phyloP scores from a whole-genome alignment of 257 asterid species.

The Solanum ossicruentum region DNA sequence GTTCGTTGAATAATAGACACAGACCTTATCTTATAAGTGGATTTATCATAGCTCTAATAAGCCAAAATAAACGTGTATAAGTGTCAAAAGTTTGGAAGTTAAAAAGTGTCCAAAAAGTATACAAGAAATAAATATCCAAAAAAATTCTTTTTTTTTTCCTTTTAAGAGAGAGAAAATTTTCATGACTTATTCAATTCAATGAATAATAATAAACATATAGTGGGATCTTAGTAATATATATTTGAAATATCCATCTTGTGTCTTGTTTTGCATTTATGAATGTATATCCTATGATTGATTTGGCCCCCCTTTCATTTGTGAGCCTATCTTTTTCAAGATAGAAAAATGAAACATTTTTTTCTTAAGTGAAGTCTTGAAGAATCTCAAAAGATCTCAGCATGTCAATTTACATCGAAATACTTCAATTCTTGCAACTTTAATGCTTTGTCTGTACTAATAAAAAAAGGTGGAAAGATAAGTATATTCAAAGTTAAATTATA shows the following conservation, averaged over 20 bases:
- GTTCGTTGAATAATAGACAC: background rate
- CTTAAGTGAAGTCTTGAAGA: background rate
- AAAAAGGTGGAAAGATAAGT: background rate
- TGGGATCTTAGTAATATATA: background rate
- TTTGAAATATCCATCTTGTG: background rate
- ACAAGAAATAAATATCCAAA: background rate
- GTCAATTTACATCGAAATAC: background rate
- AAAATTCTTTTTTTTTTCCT: no score
- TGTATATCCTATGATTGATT: background rate
- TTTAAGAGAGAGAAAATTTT: background rate
- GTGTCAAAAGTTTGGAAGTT: background rate
- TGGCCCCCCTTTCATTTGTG: background rate
- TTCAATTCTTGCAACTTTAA: background rate
- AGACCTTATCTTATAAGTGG: background rate
- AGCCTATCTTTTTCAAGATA: background rate
- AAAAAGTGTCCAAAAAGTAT: background rate
- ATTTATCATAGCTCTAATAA: background rate
- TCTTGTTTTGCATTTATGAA: background rate
- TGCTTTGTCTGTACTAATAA: background rate
- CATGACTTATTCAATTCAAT: background rate
- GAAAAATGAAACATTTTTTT: background rate
- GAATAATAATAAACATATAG: background rate
- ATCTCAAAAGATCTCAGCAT: background rate
- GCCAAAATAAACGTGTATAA: background rate
- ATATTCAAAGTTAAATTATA: background rate